Base-by-base conservation (phyloP, 768 basidiomycete species). In the Tylopilus cervinicoccineus region DNA sequence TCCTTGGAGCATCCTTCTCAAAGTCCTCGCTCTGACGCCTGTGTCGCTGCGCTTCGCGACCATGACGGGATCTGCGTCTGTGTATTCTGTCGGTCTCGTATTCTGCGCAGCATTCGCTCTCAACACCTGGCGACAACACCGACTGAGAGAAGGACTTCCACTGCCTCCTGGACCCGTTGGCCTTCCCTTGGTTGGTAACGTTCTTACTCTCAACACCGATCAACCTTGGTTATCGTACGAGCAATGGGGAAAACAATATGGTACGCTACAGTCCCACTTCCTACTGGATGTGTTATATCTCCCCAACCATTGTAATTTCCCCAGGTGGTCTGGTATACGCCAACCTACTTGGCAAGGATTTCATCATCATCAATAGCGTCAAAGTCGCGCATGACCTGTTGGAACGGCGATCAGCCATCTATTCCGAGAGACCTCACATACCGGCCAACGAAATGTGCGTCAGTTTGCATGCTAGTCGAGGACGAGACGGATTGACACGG, bases 161-260 rank as follows among this genome's bases (percentile, higher is more conserved):
- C 69, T 79, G 14, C 76, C 75, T 28, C 77, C 75, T 16, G 81
- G 80, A 13, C 81, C 81, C 0, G 72, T 64, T 44, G 75, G 75
- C 36, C 64, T 81, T 32, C 68, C 67, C 2, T 43, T 70, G 22
- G 27, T 66, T 4, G 68, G 67, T 2, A 62, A 48, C 34, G 13
- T 48, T 7, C 41, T 61, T 14, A 52, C 60, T 24, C 10, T 70
- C 37, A 38, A 66, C 24, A 3, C 45, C 5, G 16, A 34, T 6
- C 38, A 54, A 1, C 66, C 69, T 10, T 70, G 69, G 69, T 32
- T 65, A 33, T 57, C 68, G 8, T 70, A 69, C 23, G 54, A 65
- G 28, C 40, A 61, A 28, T 70, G 69, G 70, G 65, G 64, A 33
- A 64, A 62, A 43, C 47, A 48, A 38, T 63, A 70, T 22, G 67